Percentiles rank a stretch among this genome's conserved stretches.
These are phyloP conservation scores for Alternaria longipes DNA, from an alignment of 2,329 filamentous ascomycete species.

Conservation along the genomic window DNA sequence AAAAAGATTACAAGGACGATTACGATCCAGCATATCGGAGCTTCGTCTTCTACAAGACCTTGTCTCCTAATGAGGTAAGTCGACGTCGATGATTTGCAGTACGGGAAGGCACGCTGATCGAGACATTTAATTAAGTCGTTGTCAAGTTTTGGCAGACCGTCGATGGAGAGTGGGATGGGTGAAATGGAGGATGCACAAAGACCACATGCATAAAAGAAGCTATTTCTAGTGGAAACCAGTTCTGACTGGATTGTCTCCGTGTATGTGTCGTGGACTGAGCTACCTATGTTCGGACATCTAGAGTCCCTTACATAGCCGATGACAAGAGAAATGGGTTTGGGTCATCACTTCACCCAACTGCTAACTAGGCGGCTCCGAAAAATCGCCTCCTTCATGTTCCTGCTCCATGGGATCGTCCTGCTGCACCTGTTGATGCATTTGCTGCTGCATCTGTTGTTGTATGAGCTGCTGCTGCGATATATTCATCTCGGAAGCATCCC, in stretches of 20 bases:
- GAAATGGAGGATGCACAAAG: too few relatives aligned
- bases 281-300: neutral
- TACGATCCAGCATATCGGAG: neutral
- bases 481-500: neutral
- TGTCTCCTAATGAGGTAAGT: constrained; percentile 4
- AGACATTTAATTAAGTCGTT: too few relatives aligned
- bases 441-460: constrained; percentile 5
- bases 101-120: too few relatives aligned
- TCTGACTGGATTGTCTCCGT: too few relatives aligned
- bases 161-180: too few relatives aligned
- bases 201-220: too few relatives aligned
- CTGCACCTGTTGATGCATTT: too few relatives aligned
- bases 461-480: constrained; percentile 10
- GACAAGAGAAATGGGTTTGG: neutral
- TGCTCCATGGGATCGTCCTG: neutral
- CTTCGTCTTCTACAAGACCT: neutral
- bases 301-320: neutral
- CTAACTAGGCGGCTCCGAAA: neutral
- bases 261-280: neutral
- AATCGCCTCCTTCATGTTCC: neutral
- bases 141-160: too few relatives aligned
- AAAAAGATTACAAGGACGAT: too few relatives aligned
- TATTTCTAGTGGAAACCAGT: too few relatives aligned
- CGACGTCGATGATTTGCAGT: too few relatives aligned
- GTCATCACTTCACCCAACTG: neutral